Evolutionary conservation across 345 rosid species (phyloP).

Genomic region (Bruguiera gymnorhiza): DNA sequence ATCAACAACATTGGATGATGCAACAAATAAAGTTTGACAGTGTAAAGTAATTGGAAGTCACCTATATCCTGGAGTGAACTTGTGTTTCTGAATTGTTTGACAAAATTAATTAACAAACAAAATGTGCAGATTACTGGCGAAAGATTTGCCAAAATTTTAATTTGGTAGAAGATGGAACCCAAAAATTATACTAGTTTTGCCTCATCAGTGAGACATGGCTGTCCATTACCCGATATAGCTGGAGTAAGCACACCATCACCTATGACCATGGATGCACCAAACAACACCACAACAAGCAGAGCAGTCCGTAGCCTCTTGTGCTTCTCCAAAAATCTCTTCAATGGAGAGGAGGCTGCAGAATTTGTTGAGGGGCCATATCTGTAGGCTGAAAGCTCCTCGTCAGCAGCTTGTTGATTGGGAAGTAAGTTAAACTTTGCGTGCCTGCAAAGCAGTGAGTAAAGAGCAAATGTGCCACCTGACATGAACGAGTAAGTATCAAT

Average conservation of each 20-base stretch:
- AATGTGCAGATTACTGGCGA: too few species aligned
- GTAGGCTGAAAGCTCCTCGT: constrained; percentile 87
- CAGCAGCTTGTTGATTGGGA: constrained; percentile 95
- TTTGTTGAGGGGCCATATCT: constrained; percentile 54
- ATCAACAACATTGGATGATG: not conserved
- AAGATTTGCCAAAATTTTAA: not conserved
- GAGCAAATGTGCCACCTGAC: constrained; percentile 88
- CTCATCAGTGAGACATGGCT: not conserved
- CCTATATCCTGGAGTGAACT: not conserved
- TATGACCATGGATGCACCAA: constrained; percentile 84
- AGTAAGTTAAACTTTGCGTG: constrained; percentile 84
- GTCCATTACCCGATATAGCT: constrained; percentile 65
- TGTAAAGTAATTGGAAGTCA: constrained; percentile 1
- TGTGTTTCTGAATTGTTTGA: too few species aligned
- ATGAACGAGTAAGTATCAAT: constrained; percentile 20
- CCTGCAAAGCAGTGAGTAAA: constrained; percentile 84
- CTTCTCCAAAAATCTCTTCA: constrained; percentile 70
- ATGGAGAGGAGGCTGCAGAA: constrained; percentile 39
- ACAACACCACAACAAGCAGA: constrained; percentile 70
- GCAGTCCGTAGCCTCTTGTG: constrained; percentile 69
- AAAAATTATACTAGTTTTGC: not conserved
- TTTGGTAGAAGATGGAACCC: not conserved
- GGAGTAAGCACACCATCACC: constrained; percentile 91
- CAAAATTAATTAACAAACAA: too few species aligned
- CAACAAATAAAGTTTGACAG: not conserved